Percentiles rank a stretch among this genome's conserved stretches.
phyloP scores from a whole-genome alignment of 257 asterid genomes.

The Penstemon davidsonii region DNA sequence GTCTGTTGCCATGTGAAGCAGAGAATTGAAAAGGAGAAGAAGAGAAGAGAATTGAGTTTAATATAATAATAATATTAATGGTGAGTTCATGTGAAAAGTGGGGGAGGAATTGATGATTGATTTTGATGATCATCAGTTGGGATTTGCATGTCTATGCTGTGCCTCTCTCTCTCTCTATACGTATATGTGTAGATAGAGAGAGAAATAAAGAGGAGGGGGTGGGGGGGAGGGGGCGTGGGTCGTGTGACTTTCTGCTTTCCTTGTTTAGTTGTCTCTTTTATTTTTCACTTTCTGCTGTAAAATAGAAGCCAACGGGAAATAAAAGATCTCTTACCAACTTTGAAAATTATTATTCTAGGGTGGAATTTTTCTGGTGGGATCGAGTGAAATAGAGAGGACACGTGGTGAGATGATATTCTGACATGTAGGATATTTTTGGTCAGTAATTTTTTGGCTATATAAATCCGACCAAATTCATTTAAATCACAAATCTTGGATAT shows the following conservation, averaged over 20 bases:
- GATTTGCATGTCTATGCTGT: constrained; percentile 47
- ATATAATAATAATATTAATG: constrained; percentile 25
- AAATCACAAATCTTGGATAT: no score
- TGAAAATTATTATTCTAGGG: constrained; percentile 32
- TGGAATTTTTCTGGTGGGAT: constrained; percentile 17
- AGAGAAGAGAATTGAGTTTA: background rate
- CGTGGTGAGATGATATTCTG: background rate
- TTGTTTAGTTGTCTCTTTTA: constrained; percentile 3
- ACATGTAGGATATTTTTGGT: constrained; percentile 20
- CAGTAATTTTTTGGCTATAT: background rate
- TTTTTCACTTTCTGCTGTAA: constrained; percentile 32
- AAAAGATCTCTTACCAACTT: constrained; percentile 42
- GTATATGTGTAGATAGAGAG: constrained; percentile 6
- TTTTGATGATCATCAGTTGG: constrained; percentile 42
- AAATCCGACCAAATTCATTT: no score
- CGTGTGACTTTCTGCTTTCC: constrained; percentile 15
- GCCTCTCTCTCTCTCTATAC: constrained; percentile 10
- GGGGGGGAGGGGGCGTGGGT: constrained; percentile 28
- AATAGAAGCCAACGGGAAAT: constrained; percentile 38
- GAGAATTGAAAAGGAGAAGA: background rate
- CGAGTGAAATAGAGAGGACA: constrained; percentile 10
- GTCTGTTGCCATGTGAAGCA: constrained; percentile 41
- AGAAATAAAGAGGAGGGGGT: background rate
- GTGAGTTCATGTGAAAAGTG: constrained; percentile 53
- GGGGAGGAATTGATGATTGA: constrained; percentile 34